Base-by-base conservation (phyloP, 1,284 basidiomycete genomes). In the Boletus mariae region DNA sequence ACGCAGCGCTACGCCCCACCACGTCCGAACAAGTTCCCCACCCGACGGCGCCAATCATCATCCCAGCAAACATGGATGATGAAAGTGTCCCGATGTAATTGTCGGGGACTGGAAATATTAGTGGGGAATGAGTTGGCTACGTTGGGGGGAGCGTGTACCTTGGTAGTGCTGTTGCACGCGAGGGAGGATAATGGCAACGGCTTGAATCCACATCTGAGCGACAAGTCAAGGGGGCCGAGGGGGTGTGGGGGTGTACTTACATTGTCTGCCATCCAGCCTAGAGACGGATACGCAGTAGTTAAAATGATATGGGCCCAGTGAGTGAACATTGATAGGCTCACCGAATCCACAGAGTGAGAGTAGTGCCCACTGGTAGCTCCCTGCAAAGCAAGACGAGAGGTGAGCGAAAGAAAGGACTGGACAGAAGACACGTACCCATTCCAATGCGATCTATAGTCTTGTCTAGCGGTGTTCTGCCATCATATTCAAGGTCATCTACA, bases 1-100 rank as follows among this genome's bases (percentile, higher is more conserved):
- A 99, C 0, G 94, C 94, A 2, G 87, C 76, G 49, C 84, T 87
- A 28, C 96, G 85, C 2, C 96, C 96, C 66, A 92, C 73, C 7
- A 94, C 69, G 69, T 94, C 91, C 17, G 90, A 92, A 49, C 77
- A 89, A 28, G 90, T 87, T 48, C 94, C 94, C 94, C 94, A 97
- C 2, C 89, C 90, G 10, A 96, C 74, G 0, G 94, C 93, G 4
- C 95, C 95, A 53, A 98, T 70, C 92, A 97, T 97, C 96, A 98
- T 98, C 40, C 96, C 92, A 7, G 82, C 85, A 69, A 94, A 92
- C 79, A 92, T 88, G 8, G 85, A 83, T 3, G 90, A 87, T 0
- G 87, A 92, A 2, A 93, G 71, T 1, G 80, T 68, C 34, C 92
- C 92, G 53, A 94, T 90, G 61, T 80, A 82, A 49, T 73, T 77